Evolutionary conservation across 306 rosid species (phyloP), one percentile per base, ranked within the genome.

Genomic region (Macrotyloma uniflorum): DNA sequence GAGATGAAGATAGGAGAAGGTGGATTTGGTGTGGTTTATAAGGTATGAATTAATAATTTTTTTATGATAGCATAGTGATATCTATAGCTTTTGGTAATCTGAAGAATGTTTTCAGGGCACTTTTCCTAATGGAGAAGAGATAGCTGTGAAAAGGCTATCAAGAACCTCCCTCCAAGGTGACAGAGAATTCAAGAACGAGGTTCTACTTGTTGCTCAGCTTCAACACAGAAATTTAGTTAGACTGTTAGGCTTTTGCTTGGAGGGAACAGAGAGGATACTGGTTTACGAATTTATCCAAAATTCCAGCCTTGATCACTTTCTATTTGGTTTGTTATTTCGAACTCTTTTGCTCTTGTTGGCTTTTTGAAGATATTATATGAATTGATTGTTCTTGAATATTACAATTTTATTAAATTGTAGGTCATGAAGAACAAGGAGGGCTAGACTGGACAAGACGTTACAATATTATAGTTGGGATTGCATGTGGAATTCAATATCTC

Each of bases 61-160:
- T 19, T 26, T 18, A 64, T 3, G 26, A 32, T 0, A 6, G 20
- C 13, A 13, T 47, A 24, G 4, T 8, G 24, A 23, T 1, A 63
- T 51, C 57, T 84, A 63, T n/a, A 14, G 1, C 18, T 66, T 11
- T 47, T 54, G 24, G 24, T 26, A 19, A 78, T 71, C 8, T 18
- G 30, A 42, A 26, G 6, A 14, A 28, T 79, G n/a, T 4, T 77
- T 74, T 55, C 70, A 89, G 88, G 91, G 90, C 5, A 80, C 5
- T 16, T 68, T 84, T 43, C 6, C 30, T 9, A 5, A 85, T 54
- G 89, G 77, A 58, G 75, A 79, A 77, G 72, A 69, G 12, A 26
- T 86, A 42, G 91, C 92, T 0, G 88, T 88, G 26, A 89, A 86
- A 67, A 82, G 87, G 26, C 82, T 91, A n/a, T 83, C 86, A 0